Evolutionary conservation across 2,329 filamentous ascomycete genomes (phyloP), one percentile per base, ranked within the genome.

Genomic region (Phoma sp.): DNA sequence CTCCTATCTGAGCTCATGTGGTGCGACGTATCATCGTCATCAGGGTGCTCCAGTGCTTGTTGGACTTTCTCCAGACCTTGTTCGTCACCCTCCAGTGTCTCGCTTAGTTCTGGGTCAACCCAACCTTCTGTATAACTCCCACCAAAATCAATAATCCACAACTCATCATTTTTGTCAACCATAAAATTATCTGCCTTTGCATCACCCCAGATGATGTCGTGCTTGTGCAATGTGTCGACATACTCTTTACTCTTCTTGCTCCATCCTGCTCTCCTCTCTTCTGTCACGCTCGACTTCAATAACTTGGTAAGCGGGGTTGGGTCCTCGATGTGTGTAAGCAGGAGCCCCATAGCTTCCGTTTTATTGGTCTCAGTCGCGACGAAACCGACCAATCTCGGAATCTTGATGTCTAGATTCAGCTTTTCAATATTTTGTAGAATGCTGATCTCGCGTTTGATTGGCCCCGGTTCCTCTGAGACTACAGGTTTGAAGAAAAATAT

Each of bases 61-160:
- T 59, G 47, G 7, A 65, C 52, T 44, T 61, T 61, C 35, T 60
- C 49, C 27, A 68, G 29, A 1, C 65, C 74, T 60, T 73, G 68
- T 47, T 70, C 52, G 40, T 78, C 76, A 11, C 77, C 75, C 52
- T 75, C 67, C 18, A 66, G 43, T n/a, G 72, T 76, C 36, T 72
- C 71, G 23, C 64, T 63, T 35, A 75, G 62, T 36, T 77, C 70
- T 35, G 71, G 56, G 52, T 76, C 72, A 6, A 78, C 71, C 75
- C 75, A 78, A 11, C 75, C 74, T n/a, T 73, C 52, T 3, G 75
- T 76, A 47, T 70, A 75, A 33, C 75, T 72, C 27, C 74, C 75
- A 1, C 71, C 74, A 55, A 79, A 77, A 59, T 75, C 74, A 51
- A 77, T 73, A 14, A 78, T 66, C 73, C 70, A 77, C 36, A 71